phyloP scores from a whole-genome alignment of 768 basidiomycete species.

The Sutorius australiensis region DNA sequence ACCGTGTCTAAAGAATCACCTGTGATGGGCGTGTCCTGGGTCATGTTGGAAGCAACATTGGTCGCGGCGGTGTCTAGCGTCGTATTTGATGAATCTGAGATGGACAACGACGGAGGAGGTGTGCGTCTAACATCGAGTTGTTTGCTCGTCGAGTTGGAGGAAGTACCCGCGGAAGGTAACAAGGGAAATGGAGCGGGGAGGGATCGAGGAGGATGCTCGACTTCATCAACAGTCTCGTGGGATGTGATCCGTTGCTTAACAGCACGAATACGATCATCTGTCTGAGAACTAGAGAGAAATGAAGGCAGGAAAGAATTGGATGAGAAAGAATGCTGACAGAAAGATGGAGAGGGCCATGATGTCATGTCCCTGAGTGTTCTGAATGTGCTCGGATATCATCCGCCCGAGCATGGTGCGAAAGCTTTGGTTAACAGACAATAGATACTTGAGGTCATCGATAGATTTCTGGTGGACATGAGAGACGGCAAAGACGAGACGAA shows the following conservation, averaged over 20 bases:
- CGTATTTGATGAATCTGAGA: slow-evolving; percentile 16
- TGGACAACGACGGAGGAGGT: slow-evolving; percentile 13
- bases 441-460: slow-evolving; percentile 25
- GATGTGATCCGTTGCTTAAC: slow-evolving; percentile 35
- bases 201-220: background rate
- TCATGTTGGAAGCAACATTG: background rate
- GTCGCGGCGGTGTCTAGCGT: slow-evolving; percentile 2
- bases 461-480: slow-evolving; percentile 21
- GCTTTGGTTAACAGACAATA: slow-evolving; percentile 20
- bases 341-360: slow-evolving; percentile 39
- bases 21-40: slow-evolving; percentile 2
- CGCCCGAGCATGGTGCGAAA: slow-evolving; percentile 19
- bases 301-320: background rate
- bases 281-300: slow-evolving; percentile 28
- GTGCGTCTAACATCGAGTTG: slow-evolving; percentile 6
- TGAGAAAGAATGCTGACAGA: slow-evolving; percentile 30
- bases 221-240: slow-evolving; percentile 1
- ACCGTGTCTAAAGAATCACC: slow-evolving; percentile 12
- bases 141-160: background rate
- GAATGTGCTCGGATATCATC: slow-evolving; percentile 25
- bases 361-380: slow-evolving; percentile 29
- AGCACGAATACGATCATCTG: slow-evolving; percentile 37
- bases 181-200: slow-evolving; percentile 1
- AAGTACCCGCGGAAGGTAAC: background rate
- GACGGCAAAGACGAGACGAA: background rate